Percentiles rank a stretch among this genome's conserved stretches.
phyloP scores from a whole-genome alignment of 495 filamentous ascomycete genomes.

The Aspergillus cristatus region DNA sequence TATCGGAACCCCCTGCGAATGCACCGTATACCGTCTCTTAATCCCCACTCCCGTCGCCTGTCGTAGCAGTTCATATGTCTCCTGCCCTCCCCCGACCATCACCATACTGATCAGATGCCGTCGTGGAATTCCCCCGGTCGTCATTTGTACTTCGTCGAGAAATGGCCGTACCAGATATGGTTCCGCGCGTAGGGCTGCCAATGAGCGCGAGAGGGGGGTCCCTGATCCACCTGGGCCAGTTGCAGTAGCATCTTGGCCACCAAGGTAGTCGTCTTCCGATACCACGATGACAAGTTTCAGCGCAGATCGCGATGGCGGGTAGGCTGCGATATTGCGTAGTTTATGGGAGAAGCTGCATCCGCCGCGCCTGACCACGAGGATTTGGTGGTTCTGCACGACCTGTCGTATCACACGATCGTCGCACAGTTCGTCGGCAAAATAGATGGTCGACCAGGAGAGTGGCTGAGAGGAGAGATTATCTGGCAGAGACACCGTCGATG shows the following conservation, averaged over 20 bases:
- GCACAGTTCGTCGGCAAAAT: slow-evolving; percentile 64
- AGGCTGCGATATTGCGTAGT: slow-evolving; percentile 71
- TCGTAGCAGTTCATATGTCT: slow-evolving; percentile 53
- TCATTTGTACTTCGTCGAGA: slow-evolving; percentile 66
- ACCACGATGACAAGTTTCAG: slow-evolving; percentile 80
- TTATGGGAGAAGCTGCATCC: slow-evolving; percentile 80
- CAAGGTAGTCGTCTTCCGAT: slow-evolving; percentile 58
- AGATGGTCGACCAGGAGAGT: slow-evolving; percentile 60
- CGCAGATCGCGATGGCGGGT: slow-evolving; percentile 45
- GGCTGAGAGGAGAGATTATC: slow-evolving; percentile 31
- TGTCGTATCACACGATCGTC: slow-evolving; percentile 48
- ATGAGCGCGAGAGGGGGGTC: slow-evolving; percentile 1
- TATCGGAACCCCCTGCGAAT: slow-evolving; percentile 71
- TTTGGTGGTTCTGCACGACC: slow-evolving; percentile 56
- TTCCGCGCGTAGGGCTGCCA: slow-evolving; percentile 36
- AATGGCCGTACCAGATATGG: slow-evolving; percentile 55
- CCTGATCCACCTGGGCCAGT: neutral
- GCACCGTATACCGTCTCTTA: slow-evolving; percentile 67
- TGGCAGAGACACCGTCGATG: slow-evolving; percentile 31
- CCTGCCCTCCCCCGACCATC: slow-evolving; percentile 71
- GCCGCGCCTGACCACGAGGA: slow-evolving; percentile 77
- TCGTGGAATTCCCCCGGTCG: slow-evolving; percentile 61
- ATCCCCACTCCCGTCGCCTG: slow-evolving; percentile 57
- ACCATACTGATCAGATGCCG: slow-evolving; percentile 70
- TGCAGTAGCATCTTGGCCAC: no score